Base-by-base conservation (phyloP, 2,329 filamentous ascomycete species). In the Colletotrichum sp. region DNA sequence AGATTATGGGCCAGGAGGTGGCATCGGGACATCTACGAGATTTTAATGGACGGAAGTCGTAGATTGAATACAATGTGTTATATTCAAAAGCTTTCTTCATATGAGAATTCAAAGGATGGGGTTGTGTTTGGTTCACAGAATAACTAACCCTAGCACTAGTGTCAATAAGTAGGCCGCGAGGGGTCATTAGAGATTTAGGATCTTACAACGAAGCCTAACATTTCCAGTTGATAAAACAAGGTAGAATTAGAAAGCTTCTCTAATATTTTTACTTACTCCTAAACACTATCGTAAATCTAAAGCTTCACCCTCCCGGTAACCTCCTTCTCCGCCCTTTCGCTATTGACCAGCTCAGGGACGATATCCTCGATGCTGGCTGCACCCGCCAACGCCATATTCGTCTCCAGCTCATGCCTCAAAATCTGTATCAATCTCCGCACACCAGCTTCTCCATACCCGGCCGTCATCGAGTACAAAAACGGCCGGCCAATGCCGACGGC, bases 401-500 rank as follows among this genome's bases (percentile, higher is more conserved):
- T 89, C 76, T 84, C 83, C 26, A 86, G 86, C 79, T 89, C 87
- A 24, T 82, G 86, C 68, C 86, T 85, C 16, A 89, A 81, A 55
- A 89, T 89, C 79, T 88, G 84, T 72, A 88, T 84, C n/a, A 86
- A 86, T 78, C 87, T 84, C 76, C 88, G 84, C 0, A 92, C 90
- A 32, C 91, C 90, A 52, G 85, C 83, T 81, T 87, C 76, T 9
- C 78, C 78, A 36, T 79, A 79, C 86, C 9, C 90, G 89, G 75
- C 89, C 80, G 21, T 80, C 80, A 63, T 87, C 88, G 81, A 88
- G 86, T 2, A 96, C 65, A 96, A 84, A n/a, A 93, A 91, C 32
- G 91, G 89, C 55, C 93, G 86, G 4, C 93, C 93, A 65, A 95
- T 88, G 7, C 95, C 95, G 0, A 96, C 95, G 34, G 92, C 95